phyloP scores from a whole-genome alignment of 805 yeast genomes.

The Pichia ethanolica region DNA sequence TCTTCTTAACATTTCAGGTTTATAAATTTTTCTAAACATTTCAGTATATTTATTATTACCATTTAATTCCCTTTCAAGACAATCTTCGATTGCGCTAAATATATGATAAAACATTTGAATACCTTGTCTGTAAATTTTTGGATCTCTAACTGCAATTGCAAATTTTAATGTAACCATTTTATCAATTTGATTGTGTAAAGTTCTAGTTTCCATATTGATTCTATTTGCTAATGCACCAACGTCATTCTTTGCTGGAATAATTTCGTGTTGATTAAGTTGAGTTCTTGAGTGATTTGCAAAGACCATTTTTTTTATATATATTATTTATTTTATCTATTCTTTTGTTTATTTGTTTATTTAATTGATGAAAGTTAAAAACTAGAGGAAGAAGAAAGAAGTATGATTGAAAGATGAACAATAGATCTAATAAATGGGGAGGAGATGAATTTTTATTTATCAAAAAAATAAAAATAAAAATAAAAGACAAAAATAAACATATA shows the following conservation, averaged over 20 bases:
- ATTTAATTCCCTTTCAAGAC: slow-evolving; percentile 39
- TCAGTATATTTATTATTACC: slow-evolving; percentile 32
- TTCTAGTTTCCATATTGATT: slow-evolving; percentile 62
- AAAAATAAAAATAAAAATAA: too few relatives aligned
- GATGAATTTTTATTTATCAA: neutral
- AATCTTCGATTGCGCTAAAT: slow-evolving; percentile 55
- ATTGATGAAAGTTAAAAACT: too few relatives aligned
- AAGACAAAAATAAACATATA: too few relatives aligned
- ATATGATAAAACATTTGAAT: slow-evolving; percentile 66
- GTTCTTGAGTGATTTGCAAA: slow-evolving; percentile 7
- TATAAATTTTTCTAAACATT: slow-evolving; percentile 55
- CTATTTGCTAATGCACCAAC: slow-evolving; percentile 79
- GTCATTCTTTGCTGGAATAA: slow-evolving; percentile 72
- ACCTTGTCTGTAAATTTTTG: slow-evolving; percentile 74
- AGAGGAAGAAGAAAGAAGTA: neutral
- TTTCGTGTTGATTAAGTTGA: slow-evolving; percentile 34
- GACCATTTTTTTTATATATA: neutral
- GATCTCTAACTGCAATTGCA: slow-evolving; percentile 69
- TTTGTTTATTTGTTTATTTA: too few relatives aligned
- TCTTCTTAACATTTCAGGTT: slow-evolving; percentile 61
- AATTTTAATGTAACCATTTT: slow-evolving; percentile 61
- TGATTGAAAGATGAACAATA: too few relatives aligned
- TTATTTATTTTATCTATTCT: neutral
- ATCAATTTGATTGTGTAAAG: slow-evolving; percentile 60
- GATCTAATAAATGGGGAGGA: too few relatives aligned